Evolutionary conservation across 495 filamentous ascomycete species (phyloP).

Genomic region (Penicillium angulare): DNA sequence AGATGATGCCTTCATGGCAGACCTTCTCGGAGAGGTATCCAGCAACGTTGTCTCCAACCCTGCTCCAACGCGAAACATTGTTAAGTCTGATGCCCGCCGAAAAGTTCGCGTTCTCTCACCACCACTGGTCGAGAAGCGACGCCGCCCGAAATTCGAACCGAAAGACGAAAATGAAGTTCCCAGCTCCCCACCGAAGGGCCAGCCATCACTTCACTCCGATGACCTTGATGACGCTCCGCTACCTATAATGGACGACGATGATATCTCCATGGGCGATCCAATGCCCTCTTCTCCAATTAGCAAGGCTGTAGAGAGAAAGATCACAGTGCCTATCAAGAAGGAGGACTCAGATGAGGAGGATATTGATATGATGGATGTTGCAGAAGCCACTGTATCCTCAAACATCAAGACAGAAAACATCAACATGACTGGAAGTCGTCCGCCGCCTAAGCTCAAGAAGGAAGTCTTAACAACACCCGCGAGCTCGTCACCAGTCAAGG

Average conservation of each 20-base stretch:
- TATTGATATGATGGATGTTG: slow-evolving; percentile 83
- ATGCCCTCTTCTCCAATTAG: slow-evolving; percentile 82
- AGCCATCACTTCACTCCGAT: slow-evolving; percentile 36
- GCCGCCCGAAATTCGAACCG: slow-evolving; percentile 43
- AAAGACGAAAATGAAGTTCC: slow-evolving; percentile 45
- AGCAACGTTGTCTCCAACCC: slow-evolving; percentile 65
- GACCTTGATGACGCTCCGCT: slow-evolving; percentile 58
- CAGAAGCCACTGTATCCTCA: slow-evolving; percentile 63
- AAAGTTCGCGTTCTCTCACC: slow-evolving; percentile 82
- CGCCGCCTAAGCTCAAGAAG: slow-evolving; percentile 72
- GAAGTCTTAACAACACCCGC: slow-evolving; percentile 62
- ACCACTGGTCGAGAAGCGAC: slow-evolving; percentile 49
- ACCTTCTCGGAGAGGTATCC: slow-evolving; percentile 86
- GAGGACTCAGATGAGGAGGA: slow-evolving; percentile 71
- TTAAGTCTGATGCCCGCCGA: slow-evolving; percentile 70
- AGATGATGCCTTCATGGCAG: slow-evolving; percentile 80
- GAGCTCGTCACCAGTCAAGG: slow-evolving; percentile 72
- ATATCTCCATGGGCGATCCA: slow-evolving; percentile 82
- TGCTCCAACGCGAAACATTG: slow-evolving; percentile 55
- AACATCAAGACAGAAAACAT: slow-evolving; percentile 66
- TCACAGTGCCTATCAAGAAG: slow-evolving; percentile 54
- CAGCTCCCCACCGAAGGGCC: slow-evolving; percentile 28
- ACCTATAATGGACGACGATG: slow-evolving; percentile 50
- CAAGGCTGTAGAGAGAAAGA: slow-evolving; percentile 76
- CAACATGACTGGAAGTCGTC: slow-evolving; percentile 83